Conservation (phyloP, 164 flowering plant species). For the Brasenia schreberi region DNA sequence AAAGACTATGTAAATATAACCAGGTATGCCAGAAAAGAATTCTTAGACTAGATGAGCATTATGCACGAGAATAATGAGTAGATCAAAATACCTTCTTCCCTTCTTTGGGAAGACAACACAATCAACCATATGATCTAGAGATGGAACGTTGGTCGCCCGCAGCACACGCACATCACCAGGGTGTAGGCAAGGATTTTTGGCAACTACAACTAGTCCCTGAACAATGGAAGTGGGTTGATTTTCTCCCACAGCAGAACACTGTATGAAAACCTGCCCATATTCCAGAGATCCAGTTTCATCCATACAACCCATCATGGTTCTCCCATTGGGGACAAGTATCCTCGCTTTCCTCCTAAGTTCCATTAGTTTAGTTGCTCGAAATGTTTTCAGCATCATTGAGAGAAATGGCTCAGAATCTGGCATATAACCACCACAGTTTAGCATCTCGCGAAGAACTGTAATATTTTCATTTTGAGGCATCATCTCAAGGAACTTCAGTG, state of each 20-base stretch:
- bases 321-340: constrained; percentile 54
- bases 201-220: constrained; percentile 55
- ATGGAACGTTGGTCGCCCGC: constrained; percentile 56
- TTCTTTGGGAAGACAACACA: constrained; percentile 93
- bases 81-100: constrained; percentile 40
- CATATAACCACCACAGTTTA: constrained; percentile 51
- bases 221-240: constrained; percentile 13
- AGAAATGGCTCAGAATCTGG: constrained; percentile 81
- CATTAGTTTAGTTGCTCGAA: constrained; percentile 54
- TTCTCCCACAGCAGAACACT: constrained; percentile 29
- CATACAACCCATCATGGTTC: constrained; percentile 86
- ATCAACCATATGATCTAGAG: constrained; percentile 75
- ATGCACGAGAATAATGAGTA: not conserved
- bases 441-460: constrained; percentile 62
- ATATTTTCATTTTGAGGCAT: constrained; percentile 71
- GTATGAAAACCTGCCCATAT: constrained; percentile 87
- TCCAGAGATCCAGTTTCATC: constrained; percentile 73
- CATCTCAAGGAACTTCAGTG: constrained; percentile 49
- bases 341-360: constrained; percentile 53
- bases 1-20: no score
- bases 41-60: no score
- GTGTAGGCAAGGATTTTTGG: constrained; percentile 92
- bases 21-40: no score
- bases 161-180: constrained; percentile 91
- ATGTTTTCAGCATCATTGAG: constrained; percentile 72